phyloP scores from a whole-genome alignment of 1,284 basidiomycete species.

The Trametes sp. region DNA sequence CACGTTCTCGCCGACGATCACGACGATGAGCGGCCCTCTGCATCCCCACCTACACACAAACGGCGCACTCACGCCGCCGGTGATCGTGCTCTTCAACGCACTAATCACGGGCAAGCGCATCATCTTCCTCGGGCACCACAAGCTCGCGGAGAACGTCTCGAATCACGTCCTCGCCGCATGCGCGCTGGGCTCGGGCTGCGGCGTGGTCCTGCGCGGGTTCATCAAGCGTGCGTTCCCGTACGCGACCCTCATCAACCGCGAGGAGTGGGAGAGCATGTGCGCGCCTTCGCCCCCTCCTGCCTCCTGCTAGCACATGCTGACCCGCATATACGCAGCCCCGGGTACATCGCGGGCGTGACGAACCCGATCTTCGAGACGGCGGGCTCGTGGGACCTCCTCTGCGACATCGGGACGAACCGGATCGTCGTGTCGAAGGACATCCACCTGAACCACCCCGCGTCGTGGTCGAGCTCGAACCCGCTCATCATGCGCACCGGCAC shows the following conservation, averaged over 20 bases:
- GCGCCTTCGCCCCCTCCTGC: not conserved
- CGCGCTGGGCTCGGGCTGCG: slow-evolving; percentile 90
- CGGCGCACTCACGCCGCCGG: slow-evolving; percentile 89
- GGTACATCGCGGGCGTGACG: slow-evolving; percentile 95
- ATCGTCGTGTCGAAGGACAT: slow-evolving; percentile 91
- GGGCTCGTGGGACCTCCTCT: slow-evolving; percentile 90
- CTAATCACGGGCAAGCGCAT: slow-evolving; percentile 93
- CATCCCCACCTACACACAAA: slow-evolving; percentile 95
- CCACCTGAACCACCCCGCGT: slow-evolving; percentile 61
- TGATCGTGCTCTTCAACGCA: slow-evolving; percentile 95
- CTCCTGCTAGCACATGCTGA: not conserved
- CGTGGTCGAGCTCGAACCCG: slow-evolving; percentile 50
- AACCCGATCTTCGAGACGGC: slow-evolving; percentile 95
- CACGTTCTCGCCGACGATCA: slow-evolving; percentile 79
- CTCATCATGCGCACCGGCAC: slow-evolving; percentile 62
- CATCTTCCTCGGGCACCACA: slow-evolving; percentile 90
- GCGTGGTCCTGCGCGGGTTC: slow-evolving; percentile 84
- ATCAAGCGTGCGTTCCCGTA: slow-evolving; percentile 94
- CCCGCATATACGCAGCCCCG: slow-evolving; percentile 59
- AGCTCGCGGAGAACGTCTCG: slow-evolving; percentile 88
- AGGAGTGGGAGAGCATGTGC: slow-evolving; percentile 89
- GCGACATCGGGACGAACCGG: slow-evolving; percentile 87
- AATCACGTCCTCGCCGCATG: slow-evolving; percentile 93
- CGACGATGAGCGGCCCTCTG: slow-evolving; percentile 74
- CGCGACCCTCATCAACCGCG: slow-evolving; percentile 87